Evolutionary conservation across 225 moss, liverwort and hornwort species (phyloP).

Genomic region (Physcomitrium patens): DNA sequence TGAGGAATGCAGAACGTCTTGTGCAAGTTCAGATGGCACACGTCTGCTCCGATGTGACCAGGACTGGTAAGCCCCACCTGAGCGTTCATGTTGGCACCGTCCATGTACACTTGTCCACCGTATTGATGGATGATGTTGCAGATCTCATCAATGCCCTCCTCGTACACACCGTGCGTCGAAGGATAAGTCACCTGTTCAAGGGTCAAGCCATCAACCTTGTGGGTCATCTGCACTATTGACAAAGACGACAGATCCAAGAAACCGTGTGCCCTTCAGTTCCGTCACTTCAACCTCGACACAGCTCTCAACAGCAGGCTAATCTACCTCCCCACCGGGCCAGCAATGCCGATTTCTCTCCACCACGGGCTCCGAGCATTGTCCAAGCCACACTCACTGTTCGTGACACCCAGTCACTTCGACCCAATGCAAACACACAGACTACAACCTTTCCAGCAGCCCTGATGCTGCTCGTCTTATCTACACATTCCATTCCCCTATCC

Average conservation of each 20-base stretch:
- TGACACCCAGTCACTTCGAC: too few relatives aligned
- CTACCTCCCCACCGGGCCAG: background rate
- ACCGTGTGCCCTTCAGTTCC: background rate
- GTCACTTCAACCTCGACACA: background rate
- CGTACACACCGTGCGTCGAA: constrained; percentile 97
- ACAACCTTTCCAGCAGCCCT: too few relatives aligned
- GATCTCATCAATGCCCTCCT: constrained; percentile 95
- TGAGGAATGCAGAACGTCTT: constrained; percentile 99
- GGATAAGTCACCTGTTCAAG: constrained; percentile 85
- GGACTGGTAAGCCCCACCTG: constrained; percentile 99
- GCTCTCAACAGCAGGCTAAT: background rate
- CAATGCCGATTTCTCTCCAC: too few relatives aligned
- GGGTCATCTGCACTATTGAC: background rate
- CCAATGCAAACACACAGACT: too few relatives aligned
- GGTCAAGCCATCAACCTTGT: background rate
- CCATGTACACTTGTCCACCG: constrained; percentile 99
- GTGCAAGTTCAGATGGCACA: constrained; percentile 96
- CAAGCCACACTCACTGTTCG: too few relatives aligned
- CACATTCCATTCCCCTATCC: background rate
- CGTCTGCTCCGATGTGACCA: constrained; percentile 95
- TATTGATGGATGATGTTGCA: constrained; percentile 84
- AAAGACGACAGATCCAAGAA: background rate
- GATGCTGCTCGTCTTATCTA: too few relatives aligned
- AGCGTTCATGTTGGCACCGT: constrained; percentile 98
- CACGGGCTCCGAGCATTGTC: too few relatives aligned